Evolutionary conservation across 495 filamentous ascomycete species (phyloP).

Genomic region (Aspergillus ostianus): DNA sequence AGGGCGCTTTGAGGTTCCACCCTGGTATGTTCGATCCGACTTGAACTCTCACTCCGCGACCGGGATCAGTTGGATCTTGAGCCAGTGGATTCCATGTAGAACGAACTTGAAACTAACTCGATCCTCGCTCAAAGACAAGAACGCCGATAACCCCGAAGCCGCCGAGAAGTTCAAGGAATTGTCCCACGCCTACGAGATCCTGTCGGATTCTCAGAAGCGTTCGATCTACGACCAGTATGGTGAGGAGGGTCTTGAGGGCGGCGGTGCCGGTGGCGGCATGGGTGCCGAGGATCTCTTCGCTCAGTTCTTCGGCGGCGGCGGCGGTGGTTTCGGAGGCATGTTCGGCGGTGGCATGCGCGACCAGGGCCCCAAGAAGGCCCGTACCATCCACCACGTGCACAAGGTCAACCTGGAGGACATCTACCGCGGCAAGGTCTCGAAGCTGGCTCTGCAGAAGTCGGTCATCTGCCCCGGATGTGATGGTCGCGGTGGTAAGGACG

Average conservation of each 20-base stretch:
- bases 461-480: slow-evolving; percentile 96
- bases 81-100: background rate
- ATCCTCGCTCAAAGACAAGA: slow-evolving; percentile 70
- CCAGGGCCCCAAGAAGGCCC: slow-evolving; percentile 85
- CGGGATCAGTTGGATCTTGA: background rate
- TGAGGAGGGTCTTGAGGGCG: slow-evolving; percentile 89
- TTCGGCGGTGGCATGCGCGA: slow-evolving; percentile 81
- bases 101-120: slow-evolving; percentile 7
- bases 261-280: slow-evolving; percentile 82
- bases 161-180: slow-evolving; percentile 98
- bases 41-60: background rate
- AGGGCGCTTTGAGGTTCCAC: slow-evolving; percentile 84
- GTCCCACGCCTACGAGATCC: slow-evolving; percentile 89
- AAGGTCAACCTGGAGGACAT: slow-evolving; percentile 97
- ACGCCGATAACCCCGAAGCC: slow-evolving; percentile 86
- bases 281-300: slow-evolving; percentile 95
- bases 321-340: slow-evolving; percentile 79
- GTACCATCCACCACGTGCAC: slow-evolving; percentile 96
- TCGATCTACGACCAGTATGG: slow-evolving; percentile 94
- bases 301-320: slow-evolving; percentile 94
- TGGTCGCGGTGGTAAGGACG: slow-evolving; percentile 95
- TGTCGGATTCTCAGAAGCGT: slow-evolving; percentile 90
- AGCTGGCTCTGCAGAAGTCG: slow-evolving; percentile 94
- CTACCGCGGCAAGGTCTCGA: slow-evolving; percentile 96
- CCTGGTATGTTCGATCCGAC: slow-evolving; percentile 60